Evolutionary conservation across 176 grass and related monocot genomes (phyloP).

Genomic region (Melocanna baccifera): DNA sequence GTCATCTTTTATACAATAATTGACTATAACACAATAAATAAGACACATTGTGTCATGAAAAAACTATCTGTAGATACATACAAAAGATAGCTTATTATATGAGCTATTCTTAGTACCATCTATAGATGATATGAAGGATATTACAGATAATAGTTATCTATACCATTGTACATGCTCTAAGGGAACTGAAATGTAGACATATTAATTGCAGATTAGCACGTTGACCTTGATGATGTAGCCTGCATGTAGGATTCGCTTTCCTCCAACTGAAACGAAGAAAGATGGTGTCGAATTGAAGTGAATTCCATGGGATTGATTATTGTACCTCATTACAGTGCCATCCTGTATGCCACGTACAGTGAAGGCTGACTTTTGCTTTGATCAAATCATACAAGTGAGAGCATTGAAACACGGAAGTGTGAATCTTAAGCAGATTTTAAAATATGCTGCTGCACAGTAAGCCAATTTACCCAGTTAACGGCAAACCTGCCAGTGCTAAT

Average conservation of each 20-base stretch:
- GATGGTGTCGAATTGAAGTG: background rate
- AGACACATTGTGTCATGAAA: too few species aligned
- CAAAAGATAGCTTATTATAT: too few species aligned
- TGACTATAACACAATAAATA: too few species aligned
- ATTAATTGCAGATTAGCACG: constrained; percentile 32
- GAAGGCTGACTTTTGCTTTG: constrained; percentile 3
- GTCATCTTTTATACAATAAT: too few species aligned
- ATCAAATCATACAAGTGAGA: background rate
- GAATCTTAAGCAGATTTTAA: background rate
- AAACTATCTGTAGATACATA: too few species aligned
- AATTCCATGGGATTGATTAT: background rate
- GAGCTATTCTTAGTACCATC: too few species aligned
- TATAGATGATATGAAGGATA: too few species aligned
- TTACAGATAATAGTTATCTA: too few species aligned
- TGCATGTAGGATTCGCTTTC: background rate
- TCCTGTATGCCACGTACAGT: background rate
- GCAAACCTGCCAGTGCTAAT: background rate
- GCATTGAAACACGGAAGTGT: background rate
- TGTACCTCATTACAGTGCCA: background rate
- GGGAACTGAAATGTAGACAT: constrained; percentile 21
- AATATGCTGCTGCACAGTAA: background rate
- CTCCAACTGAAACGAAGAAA: constrained; percentile 3
- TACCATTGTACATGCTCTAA: too few species aligned
- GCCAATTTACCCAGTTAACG: background rate
- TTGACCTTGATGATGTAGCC: constrained; percentile 4